These are phyloP conservation scores for Nephelium lappaceum DNA, from an alignment of 345 rosid species.

Conservation along the genomic window DNA sequence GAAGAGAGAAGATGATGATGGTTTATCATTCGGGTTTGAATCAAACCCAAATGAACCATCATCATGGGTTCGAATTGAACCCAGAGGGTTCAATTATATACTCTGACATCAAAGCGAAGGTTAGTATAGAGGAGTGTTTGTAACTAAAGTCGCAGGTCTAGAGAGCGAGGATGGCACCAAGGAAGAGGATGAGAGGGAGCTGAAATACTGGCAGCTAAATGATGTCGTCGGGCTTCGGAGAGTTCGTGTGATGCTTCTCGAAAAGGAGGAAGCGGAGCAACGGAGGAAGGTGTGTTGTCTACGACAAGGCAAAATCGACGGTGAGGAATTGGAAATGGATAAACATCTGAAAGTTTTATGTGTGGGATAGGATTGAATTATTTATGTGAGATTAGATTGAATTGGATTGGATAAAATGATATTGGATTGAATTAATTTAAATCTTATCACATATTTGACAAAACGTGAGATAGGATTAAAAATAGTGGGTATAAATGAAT, in stretches of 20 bases:
- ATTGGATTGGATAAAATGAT: too few species aligned
- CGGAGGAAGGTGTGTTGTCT: constrained; percentile 18
- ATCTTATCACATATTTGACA: too few species aligned
- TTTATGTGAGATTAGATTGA: too few species aligned
- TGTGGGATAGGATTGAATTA: too few species aligned
- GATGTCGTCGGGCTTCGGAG: constrained; percentile 57
- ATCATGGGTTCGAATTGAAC: too few species aligned
- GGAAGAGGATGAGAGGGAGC: constrained; percentile 88
- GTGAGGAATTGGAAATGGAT: neutral
- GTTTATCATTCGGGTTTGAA: too few species aligned
- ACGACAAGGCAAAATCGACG: constrained; percentile 23
- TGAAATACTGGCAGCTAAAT: constrained; percentile 88
- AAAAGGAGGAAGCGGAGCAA: constrained; percentile 48
- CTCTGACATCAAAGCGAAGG: constrained; percentile 76
- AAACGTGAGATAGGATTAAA: too few species aligned
- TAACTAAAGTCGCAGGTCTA: constrained; percentile 96
- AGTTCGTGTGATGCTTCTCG: constrained; percentile 49
- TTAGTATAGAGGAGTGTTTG: constrained; percentile 90
- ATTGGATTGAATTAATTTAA: too few species aligned
- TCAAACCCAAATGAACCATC: too few species aligned
- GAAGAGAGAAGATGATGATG: too few species aligned
- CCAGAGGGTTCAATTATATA: too few species aligned
- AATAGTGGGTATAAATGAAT: too few species aligned
- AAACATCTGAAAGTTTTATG: neutral
- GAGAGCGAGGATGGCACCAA: constrained; percentile 87